A percentile compares a stretch with the other conserved stretches of the same genome.
These are phyloP conservation scores for Lipomyces starkeyi DNA, from an alignment of 805 yeast species.

Conservation along the genomic window DNA sequence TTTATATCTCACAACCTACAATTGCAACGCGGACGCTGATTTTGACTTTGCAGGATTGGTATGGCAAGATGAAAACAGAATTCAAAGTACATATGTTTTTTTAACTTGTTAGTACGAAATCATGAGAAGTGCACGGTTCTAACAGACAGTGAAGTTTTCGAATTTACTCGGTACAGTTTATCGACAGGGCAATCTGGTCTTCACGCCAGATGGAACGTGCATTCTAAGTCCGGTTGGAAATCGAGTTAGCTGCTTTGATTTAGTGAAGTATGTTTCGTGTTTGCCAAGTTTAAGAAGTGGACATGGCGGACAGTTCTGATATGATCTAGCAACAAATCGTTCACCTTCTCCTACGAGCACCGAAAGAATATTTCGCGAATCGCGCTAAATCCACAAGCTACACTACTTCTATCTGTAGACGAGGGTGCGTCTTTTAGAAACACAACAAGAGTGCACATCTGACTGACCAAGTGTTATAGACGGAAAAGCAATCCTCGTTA, in stretches of 20 bases:
- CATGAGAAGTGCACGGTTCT: slow-evolving; percentile 34
- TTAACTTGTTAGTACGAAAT: neutral
- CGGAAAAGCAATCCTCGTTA: slow-evolving; percentile 91
- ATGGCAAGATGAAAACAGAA: slow-evolving; percentile 74
- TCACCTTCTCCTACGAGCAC: slow-evolving; percentile 91
- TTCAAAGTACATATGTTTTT: slow-evolving; percentile 49
- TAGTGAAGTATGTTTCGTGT: slow-evolving; percentile 51
- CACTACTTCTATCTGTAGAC: slow-evolving; percentile 82
- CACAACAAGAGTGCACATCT: neutral
- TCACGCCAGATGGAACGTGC: slow-evolving; percentile 83
- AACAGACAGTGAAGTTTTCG: slow-evolving; percentile 60
- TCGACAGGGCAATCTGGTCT: slow-evolving; percentile 86
- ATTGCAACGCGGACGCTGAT: neutral
- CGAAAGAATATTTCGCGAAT: slow-evolving; percentile 79
- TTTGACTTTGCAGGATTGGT: neutral
- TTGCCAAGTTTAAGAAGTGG: neutral
- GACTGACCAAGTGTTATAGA: slow-evolving; percentile 52
- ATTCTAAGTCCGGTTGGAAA: slow-evolving; percentile 94
- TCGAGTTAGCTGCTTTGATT: slow-evolving; percentile 85
- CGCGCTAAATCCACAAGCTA: slow-evolving; percentile 82
- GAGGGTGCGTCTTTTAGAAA: slow-evolving; percentile 20
- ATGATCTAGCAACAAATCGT: slow-evolving; percentile 63
- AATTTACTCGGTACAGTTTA: slow-evolving; percentile 94
- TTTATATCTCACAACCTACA: neutral
- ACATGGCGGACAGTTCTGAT: neutral